Evolutionary conservation across 2,329 filamentous ascomycete genomes (phyloP).

Genomic region (Calonectria naviculata): DNA sequence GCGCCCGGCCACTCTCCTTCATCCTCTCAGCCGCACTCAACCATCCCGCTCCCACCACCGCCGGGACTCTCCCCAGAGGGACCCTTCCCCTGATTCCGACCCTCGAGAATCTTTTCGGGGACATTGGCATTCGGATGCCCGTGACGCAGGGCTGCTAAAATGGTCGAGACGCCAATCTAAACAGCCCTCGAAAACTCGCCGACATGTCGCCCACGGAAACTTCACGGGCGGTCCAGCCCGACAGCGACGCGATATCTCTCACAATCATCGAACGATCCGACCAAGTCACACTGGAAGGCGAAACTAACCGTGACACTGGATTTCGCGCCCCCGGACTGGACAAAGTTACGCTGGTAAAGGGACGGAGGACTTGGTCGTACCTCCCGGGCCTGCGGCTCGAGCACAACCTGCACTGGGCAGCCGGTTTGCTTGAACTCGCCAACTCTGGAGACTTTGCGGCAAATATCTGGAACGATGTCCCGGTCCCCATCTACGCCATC

Average conservation of each 20-base stretch:
- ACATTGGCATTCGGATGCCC: background rate
- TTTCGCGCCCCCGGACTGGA: conserved; percentile 23
- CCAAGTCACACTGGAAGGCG: background rate
- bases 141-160: background rate
- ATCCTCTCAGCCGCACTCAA: background rate
- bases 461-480: conserved; percentile 66
- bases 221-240: background rate
- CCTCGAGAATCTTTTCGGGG: background rate
- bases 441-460: conserved; percentile 68
- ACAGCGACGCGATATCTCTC: background rate
- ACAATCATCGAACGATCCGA: background rate
- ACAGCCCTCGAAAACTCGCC: background rate
- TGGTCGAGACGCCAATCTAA: background rate
- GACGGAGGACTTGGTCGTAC: conserved; percentile 13
- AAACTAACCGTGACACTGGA: background rate
- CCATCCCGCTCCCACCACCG: background rate
- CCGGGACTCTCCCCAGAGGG: background rate
- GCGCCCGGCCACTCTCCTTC: background rate
- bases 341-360: conserved; percentile 27
- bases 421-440: conserved; percentile 65
- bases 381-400: conserved; percentile 32
- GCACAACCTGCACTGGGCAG: conserved; percentile 44
- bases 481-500: conserved; percentile 59
- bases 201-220: background rate
- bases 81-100: background rate